Base-by-base conservation (phyloP, 805 yeast species). In the Jamesozyma spencerorum region DNA sequence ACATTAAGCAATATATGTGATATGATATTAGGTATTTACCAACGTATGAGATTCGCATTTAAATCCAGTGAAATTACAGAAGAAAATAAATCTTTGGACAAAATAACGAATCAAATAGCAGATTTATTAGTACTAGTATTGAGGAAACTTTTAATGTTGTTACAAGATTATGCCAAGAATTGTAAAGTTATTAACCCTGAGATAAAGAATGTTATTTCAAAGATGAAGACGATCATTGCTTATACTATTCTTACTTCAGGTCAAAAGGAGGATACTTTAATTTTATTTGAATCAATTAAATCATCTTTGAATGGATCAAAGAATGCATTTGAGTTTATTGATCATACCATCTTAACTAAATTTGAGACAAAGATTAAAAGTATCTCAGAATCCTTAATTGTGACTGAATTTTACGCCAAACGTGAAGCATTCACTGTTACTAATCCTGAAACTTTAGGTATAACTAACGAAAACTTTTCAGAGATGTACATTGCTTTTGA, bases 381-480 rank as follows among this genome's bases (percentile, higher is more conserved):
- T 10, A 55, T 58, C 10, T 58, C 62, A 27, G 61, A 56, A 36
- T 58, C 62, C 6, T 41, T 58, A 20, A 58, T 58, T 14, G 56
- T 53, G 39, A 38, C 53, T 20, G 61, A 58, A 32, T 58, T 56
- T 30, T 58, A 54, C 32, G 37, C 42, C 8, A 49, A 52, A 33
- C 47, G 62, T 32, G 44, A 43, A 28, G 50, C 50, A 19, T 53
- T 41, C 37, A 38, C 33, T 24, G 40, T 52, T 11, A 27, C 30
- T 13, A 43, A 47, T 33, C 42, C 49, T 13, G 45, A 44, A 6
- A 50, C 50, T 3, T 34, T 54, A 14, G 61, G 61, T 24, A 38
- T 58, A n/a, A 51, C 55, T 4, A 29, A 35, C 27, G 48, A 42
- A 17, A 54, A 48, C 30, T 51, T 49, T 42, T 36, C 37, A 22